Conservation (phyloP, 2,329 filamentous ascomycete genomes). For the Aureobasidium sp. region DNA sequence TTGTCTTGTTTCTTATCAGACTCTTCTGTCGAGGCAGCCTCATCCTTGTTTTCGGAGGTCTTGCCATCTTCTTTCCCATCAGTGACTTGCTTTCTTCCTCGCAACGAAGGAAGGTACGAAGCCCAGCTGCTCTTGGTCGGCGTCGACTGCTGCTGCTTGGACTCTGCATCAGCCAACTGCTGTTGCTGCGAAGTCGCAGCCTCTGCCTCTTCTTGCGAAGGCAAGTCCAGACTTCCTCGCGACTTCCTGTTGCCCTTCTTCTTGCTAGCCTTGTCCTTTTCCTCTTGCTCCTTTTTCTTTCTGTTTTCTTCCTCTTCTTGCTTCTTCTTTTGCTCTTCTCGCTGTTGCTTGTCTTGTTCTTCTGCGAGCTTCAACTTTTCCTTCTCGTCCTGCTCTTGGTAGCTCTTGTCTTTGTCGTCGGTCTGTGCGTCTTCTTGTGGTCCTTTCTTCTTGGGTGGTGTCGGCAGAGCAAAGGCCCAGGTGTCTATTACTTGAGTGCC, state of each 20-base stretch:
- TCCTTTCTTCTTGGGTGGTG: slow-evolving; percentile 36
- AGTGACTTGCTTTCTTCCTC: slow-evolving; percentile 19
- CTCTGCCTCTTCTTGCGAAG: slow-evolving; percentile 18
- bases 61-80: slow-evolving; percentile 17
- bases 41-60: slow-evolving; percentile 17
- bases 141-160: slow-evolving; percentile 6
- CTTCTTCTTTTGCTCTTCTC: slow-evolving; percentile 16
- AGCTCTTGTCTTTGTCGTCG: slow-evolving; percentile 20
- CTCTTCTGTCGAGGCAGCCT: slow-evolving; percentile 21
- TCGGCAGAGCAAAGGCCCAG: slow-evolving; percentile 43
- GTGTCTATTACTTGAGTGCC: slow-evolving; percentile 45
- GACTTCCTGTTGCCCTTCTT: slow-evolving; percentile 9
- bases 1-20: slow-evolving; percentile 25
- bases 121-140: slow-evolving; percentile 17
- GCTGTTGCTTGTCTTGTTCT: slow-evolving; percentile 21
- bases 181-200: not conserved
- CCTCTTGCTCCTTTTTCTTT: slow-evolving; percentile 20
- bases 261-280: slow-evolving; percentile 7
- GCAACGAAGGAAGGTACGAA: slow-evolving; percentile 18
- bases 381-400: slow-evolving; percentile 22
- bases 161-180: not conserved
- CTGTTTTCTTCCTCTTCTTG: slow-evolving; percentile 1
- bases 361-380: slow-evolving; percentile 28
- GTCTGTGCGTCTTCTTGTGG: slow-evolving; percentile 19
- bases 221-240: slow-evolving; percentile 15